These are phyloP conservation scores for Triticum monococcum DNA, from an alignment of 176 grass and related monocot genomes.

Conservation along the genomic window DNA sequence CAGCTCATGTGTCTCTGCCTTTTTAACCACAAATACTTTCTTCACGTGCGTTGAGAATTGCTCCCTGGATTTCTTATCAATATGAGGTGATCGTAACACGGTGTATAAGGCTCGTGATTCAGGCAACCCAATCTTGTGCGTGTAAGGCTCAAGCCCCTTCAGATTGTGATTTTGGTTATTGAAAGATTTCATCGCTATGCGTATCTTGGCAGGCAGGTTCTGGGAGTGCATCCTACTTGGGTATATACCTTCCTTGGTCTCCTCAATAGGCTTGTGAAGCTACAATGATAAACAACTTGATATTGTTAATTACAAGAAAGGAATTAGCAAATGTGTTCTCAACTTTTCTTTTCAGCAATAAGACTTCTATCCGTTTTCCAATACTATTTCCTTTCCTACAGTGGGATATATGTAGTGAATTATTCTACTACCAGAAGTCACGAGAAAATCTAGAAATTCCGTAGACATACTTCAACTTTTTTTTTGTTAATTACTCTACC, in stretches of 20 bases:
- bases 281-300: not conserved
- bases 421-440: not conserved
- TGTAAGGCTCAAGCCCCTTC: slow-evolving; percentile 24
- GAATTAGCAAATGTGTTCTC: not conserved
- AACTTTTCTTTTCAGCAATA: not conserved
- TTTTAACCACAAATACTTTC: slow-evolving; percentile 44
- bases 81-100: slow-evolving; percentile 59
- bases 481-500: not conserved
- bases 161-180: slow-evolving; percentile 37
- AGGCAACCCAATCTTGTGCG: slow-evolving; percentile 39
- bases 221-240: not conserved
- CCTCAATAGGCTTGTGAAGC: not conserved
- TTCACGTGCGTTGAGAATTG: slow-evolving; percentile 53
- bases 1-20: slow-evolving; percentile 22
- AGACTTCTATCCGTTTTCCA: not conserved
- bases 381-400: not conserved
- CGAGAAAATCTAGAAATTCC: not conserved
- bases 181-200: slow-evolving; percentile 57
- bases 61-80: slow-evolving; percentile 70
- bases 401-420: not conserved
- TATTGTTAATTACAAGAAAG: not conserved
- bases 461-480: not conserved
- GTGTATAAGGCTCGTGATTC: slow-evolving; percentile 40
- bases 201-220: slow-evolving; percentile 34
- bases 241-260: not conserved